These are phyloP conservation scores for Paradendryphiella salina DNA, from an alignment of 2,329 filamentous ascomycete species.

Conservation along the genomic window DNA sequence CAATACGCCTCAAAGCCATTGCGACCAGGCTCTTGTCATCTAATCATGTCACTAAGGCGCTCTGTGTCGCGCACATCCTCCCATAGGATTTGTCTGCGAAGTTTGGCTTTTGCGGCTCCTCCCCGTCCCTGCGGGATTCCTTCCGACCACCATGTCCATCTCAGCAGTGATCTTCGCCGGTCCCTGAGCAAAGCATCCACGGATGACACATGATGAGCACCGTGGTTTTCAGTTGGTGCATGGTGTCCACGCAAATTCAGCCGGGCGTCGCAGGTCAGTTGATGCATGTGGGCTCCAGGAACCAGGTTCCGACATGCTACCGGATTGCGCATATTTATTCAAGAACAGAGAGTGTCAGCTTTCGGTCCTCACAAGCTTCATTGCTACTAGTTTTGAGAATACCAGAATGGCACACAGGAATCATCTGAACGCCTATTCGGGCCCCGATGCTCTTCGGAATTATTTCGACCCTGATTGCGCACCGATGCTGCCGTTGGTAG, in stretches of 20 bases:
- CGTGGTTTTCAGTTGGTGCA: not conserved
- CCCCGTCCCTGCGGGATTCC: not conserved
- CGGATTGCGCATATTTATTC: not conserved
- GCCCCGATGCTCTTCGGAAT: slow-evolving; percentile 59
- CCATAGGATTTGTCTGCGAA: not conserved
- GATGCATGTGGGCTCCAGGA: not conserved
- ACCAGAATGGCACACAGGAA: slow-evolving; percentile 16
- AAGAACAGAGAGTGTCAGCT: not conserved
- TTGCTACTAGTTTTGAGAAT: not conserved
- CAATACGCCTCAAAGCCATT: slow-evolving; percentile 14
- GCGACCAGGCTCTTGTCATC: slow-evolving; percentile 1
- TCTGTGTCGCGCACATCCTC: not conserved
- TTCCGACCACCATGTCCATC: not conserved
- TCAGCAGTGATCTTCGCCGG: not conserved
- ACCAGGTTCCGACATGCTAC: not conserved
- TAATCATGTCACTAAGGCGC: not conserved
- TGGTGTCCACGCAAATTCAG: not conserved
- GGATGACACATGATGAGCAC: slow-evolving; percentile 10
- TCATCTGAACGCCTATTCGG: slow-evolving; percentile 59
- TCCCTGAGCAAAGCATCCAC: not conserved
- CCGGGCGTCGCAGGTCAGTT: not conserved
- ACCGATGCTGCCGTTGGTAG: slow-evolving; percentile 64
- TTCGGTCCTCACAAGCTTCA: no score
- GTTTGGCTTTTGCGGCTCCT: not conserved
- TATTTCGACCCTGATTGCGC: slow-evolving; percentile 63